Evolutionary conservation across 1,284 basidiomycete genomes (phyloP), one percentile per base, ranked within the genome.

Genomic region (Ceratobasidium sp.): DNA sequence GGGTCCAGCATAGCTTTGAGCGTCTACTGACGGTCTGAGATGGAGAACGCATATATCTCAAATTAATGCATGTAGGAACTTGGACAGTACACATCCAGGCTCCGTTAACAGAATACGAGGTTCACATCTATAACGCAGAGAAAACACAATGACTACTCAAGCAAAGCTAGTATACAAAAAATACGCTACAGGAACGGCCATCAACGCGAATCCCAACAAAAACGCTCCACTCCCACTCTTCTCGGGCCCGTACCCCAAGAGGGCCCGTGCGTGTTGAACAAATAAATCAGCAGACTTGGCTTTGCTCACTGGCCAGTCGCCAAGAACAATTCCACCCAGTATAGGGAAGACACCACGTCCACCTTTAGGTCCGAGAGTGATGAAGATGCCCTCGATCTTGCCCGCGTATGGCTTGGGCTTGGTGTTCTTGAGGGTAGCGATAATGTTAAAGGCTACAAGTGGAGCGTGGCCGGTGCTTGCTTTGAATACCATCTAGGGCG

Each of bases 241-340:
- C 17, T 32, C 29, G 7, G 27, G 3, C 3, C 29, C 17, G 40
- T 69, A 67, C 13, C 56, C 56, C 3, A 60, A 27, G 10, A 17
- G 12, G 35, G 42, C 53, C 53, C 58, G 49, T 12, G 53, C 43
- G 3, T n/a, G 20, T 17, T 13, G 7, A 5, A 72, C 38, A 38
- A 72, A 72, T 15, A 72, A 60, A n/a, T 22, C 27, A 27, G 58
- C 60, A 22, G 56, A 49, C 50, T 72, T 72, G 34, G 70, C 32
- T 27, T 27, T 42, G 1, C 20, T 35, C 40, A 49, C 50, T 13
- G 53, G 8, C 60, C 69, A 72, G 38, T 67, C 62, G 17, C 71
- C 71, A n/a, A 70, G 49, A 2, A 45, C 65, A 31, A 72, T 64
- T n/a, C 71, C 71, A 55, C 70, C 60, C 17, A 71, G 69, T 17